Evolutionary conservation across 257 asterid species (phyloP).

Genomic region (Avicennia marina): DNA sequence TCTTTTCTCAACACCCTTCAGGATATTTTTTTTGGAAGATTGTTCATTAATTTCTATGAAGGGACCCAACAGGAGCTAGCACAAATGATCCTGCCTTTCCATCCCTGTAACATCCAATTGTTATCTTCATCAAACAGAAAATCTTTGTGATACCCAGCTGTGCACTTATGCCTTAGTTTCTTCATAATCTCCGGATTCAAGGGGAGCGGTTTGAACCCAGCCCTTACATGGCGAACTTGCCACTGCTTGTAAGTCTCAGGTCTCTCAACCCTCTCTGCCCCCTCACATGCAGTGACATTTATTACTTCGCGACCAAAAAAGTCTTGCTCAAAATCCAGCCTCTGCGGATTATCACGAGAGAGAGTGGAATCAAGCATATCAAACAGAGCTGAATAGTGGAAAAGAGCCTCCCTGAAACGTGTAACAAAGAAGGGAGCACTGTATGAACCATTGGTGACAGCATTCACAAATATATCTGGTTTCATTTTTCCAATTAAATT

Average conservation of each 20-base stretch:
- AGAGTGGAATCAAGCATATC: constrained; percentile 83
- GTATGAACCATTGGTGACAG: constrained; percentile 54
- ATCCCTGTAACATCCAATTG: constrained; percentile 85
- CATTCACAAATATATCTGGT: constrained; percentile 60
- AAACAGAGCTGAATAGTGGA: constrained; percentile 68
- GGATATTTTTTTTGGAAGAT: not conserved
- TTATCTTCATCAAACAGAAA: constrained; percentile 68
- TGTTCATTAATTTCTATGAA: constrained; percentile 24
- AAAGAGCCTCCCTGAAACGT: constrained; percentile 86
- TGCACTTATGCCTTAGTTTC: constrained; percentile 45
- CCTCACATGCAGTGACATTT: constrained; percentile 85
- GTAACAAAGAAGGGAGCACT: constrained; percentile 81
- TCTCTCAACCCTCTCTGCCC: constrained; percentile 75
- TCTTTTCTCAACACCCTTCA: constrained; percentile 5
- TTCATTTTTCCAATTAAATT: constrained; percentile 56
- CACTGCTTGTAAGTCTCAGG: constrained; percentile 93
- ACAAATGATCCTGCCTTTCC: constrained; percentile 78
- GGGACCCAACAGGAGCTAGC: constrained; percentile 82
- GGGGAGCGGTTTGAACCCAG: constrained; percentile 70
- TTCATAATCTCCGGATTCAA: constrained; percentile 40
- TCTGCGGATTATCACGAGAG: constrained; percentile 55
- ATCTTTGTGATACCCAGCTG: constrained; percentile 57
- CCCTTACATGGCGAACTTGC: constrained; percentile 67
- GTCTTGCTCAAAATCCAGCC: constrained; percentile 66
- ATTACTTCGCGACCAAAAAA: constrained; percentile 69